Base-by-base conservation (phyloP, 805 yeast genomes). In the Pichia heedii region DNA sequence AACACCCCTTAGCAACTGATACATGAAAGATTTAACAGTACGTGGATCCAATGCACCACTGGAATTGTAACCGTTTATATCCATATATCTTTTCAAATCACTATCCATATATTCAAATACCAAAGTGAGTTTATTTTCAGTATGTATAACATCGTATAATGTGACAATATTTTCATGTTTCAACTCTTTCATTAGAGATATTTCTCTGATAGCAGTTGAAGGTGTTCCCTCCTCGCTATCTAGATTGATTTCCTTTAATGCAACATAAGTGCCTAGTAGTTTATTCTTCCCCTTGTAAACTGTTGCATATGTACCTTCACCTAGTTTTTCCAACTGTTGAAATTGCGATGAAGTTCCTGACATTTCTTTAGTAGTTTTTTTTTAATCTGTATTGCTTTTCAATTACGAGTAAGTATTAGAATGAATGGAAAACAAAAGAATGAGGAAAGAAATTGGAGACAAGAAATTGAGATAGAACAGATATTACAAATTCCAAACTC, bases 141-240 rank as follows among this genome's bases (percentile, higher is more conserved):
- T 87, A 63, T 90, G 97, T 49, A 93, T 89, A 36, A 90, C 97
- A 62, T 90, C 98, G 66, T 88, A 88, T 40, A 90, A 67, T 13
- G 96, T 80, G 37, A 90, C 94, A 50, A 90, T 87, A 62, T 90
- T 90, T 52, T 84, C 95, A 61, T 89, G 95, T 60, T 85, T 86
- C 47, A 90, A 71, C 64, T 90, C 98, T 65, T 90, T 90, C 87
- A 90, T 83, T 46, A 90, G 69, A 5, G 97, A 90, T 49, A 90
- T 90, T 64, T 90, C 98, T 51, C 98, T 75, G 55, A 90, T 90
- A 3, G 98, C 98, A 1, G 98, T 93, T 5, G 96, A 87, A 8
- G 98, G 98, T 1, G 97, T 94, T 33, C 98, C 98, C 66, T 93
- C 97, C 58, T 93, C 98, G 41, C 94, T 82, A 59, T 93, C 98